Conservation (phyloP, 2,329 filamentous ascomycete species). For the Alternaria conjuncta region DNA sequence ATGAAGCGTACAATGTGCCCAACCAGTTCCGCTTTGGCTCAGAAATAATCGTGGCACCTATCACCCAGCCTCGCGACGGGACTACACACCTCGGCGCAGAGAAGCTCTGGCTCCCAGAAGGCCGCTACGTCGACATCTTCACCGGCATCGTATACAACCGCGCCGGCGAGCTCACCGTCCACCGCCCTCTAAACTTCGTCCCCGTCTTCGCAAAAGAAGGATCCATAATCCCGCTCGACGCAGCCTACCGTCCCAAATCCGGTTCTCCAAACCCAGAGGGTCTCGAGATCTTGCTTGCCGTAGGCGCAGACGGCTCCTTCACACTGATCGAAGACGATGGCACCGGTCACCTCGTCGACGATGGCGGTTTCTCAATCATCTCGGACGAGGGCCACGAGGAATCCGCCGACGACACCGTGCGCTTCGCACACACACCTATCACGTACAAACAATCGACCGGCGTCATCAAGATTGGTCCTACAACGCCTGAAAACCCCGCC, state of each 20-base stretch:
- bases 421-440: slow-evolving; percentile 43
- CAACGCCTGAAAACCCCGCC: slow-evolving; percentile 28
- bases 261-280: slow-evolving; percentile 56
- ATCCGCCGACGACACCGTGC: slow-evolving; percentile 31
- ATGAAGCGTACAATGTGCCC: slow-evolving; percentile 62
- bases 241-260: slow-evolving; percentile 50
- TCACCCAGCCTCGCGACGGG: slow-evolving; percentile 59
- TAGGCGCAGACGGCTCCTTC: slow-evolving; percentile 57
- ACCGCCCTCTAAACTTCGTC: slow-evolving; percentile 57
- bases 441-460: slow-evolving; percentile 48
- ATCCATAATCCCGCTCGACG: slow-evolving; percentile 64
- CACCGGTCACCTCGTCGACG: slow-evolving; percentile 43
- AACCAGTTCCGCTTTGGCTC: slow-evolving; percentile 68
- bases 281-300: slow-evolving; percentile 58
- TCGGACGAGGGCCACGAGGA: slow-evolving; percentile 51
- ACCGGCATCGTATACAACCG: slow-evolving; percentile 65
- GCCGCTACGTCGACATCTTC: slow-evolving; percentile 64
- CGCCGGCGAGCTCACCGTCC: slow-evolving; percentile 59
- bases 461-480: slow-evolving; percentile 44
- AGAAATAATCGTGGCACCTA: slow-evolving; percentile 63
- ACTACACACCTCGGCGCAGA: slow-evolving; percentile 57
- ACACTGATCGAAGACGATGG: slow-evolving; percentile 58
- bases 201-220: slow-evolving; percentile 65
- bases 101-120: slow-evolving; percentile 63
- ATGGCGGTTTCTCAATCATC: slow-evolving; percentile 45